These are phyloP conservation scores for Salvia rosmarinus DNA, from an alignment of 257 asterid species.

Conservation along the genomic window DNA sequence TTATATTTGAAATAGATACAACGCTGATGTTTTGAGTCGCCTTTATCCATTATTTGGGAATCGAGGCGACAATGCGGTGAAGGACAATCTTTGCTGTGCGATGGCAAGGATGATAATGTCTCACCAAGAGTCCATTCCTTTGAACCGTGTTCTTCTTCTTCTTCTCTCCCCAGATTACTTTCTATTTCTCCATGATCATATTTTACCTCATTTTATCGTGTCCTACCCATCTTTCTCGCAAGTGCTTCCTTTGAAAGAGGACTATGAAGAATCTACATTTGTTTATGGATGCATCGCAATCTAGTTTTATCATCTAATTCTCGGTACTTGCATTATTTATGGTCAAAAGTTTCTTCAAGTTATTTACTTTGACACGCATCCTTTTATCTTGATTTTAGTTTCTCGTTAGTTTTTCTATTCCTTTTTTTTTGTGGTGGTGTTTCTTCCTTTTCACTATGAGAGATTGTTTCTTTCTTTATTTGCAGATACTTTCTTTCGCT, in stretches of 20 bases:
- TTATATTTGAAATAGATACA: slow-evolving; percentile 58
- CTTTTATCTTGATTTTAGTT: slow-evolving; percentile 21
- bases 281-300: slow-evolving; percentile 88
- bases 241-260: slow-evolving; percentile 96
- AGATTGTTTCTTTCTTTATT: slow-evolving; percentile 18
- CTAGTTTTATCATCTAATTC: slow-evolving; percentile 88
- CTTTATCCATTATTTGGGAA: slow-evolving; percentile 88
- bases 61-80: slow-evolving; percentile 93
- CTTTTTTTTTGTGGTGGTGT: not conserved
- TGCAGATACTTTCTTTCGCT: slow-evolving; percentile 75
- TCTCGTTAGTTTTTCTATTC: not conserved
- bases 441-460: slow-evolving; percentile 25
- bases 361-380: not conserved
- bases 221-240: slow-evolving; percentile 37
- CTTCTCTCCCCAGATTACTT: too few species aligned
- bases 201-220: too few species aligned
- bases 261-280: slow-evolving; percentile 76
- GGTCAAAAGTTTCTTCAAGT: slow-evolving; percentile 40
- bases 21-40: slow-evolving; percentile 63
- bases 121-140: slow-evolving; percentile 82
- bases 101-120: slow-evolving; percentile 96
- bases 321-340: slow-evolving; percentile 36
- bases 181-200: too few species aligned
- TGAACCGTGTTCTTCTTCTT: slow-evolving; percentile 66
- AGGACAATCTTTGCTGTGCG: slow-evolving; percentile 98